Base-by-base conservation (phyloP, 1,284 basidiomycete species). In the Bjerkandera adusta region DNA sequence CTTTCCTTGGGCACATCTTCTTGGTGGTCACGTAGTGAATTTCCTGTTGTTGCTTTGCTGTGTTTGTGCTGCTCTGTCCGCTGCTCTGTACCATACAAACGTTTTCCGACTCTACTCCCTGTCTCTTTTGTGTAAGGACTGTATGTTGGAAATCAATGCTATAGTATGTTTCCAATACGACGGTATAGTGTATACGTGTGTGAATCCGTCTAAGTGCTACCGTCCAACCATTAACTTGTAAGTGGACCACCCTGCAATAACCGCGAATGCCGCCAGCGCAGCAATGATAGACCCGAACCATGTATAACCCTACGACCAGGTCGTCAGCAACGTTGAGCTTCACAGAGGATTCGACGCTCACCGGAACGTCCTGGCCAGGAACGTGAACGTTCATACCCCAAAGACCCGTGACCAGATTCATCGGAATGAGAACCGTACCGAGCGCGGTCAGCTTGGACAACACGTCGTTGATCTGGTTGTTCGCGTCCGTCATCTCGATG, bases 391-490 rank as follows among this genome's bases (percentile, higher is more conserved):
- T 93, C 89, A 92, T 92, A 3, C 90, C 90, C 90, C 87, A 90
- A 12, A 90, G 64, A 70, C 85, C 81, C 11, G 94, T 97, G 37
- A 97, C 82, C 64, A 97, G 69, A 67, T 97, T 97, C 93, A 97
- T 96, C 13, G 93, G 92, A 59, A 99, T 89, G 53, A 99, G 84
- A 3, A 99, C 85, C 0, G 97, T 98, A 82, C 97, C 97, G 32
- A 99, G 78, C 6, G 97, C 97, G 0, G 97, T 99, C 51, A 99
- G 76, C 73, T 98, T 98, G n/a, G 90, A 93, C 4, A 99, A 81
- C 3, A 99, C 96, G 65, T 99, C 95, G 70, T 99, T 99, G 72
- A 98, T 99, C 71, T 97, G 95, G 68, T 99, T 99, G 72, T 99
- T 99, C 44, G 97, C 97, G 62, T 99, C 96, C 25, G 96, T 97